A percentile compares a stretch with the other conserved stretches of the same genome.
Evolutionary conservation across 495 filamentous ascomycete species (phyloP).

Genomic region (Ramalina intermedia): DNA sequence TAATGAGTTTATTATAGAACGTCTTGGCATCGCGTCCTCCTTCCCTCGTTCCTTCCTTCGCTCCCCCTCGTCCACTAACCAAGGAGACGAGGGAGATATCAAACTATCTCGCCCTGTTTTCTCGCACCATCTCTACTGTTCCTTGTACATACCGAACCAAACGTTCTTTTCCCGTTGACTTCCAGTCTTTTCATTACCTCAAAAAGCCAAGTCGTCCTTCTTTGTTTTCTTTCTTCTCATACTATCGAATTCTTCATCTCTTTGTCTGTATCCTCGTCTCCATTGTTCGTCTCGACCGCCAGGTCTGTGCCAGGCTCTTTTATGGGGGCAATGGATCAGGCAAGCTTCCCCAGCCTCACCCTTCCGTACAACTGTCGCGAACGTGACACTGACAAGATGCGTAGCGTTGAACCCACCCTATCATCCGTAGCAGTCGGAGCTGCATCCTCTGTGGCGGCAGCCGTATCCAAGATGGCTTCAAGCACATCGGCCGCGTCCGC

Average conservation of each 20-base stretch:
- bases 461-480: slow-evolving; percentile 27
- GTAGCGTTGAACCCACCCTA: background rate
- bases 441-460: slow-evolving; percentile 48
- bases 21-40: background rate
- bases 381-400: background rate
- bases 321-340: no score
- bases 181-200: no score
- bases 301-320: no score
- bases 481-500: slow-evolving; percentile 11
- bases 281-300: background rate
- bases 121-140: no score
- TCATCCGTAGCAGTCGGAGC: background rate
- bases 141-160: no score
- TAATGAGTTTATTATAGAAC: background rate
- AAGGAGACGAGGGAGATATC: no score
- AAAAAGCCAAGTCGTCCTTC: background rate
- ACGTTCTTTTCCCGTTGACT: no score
- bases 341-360: no score
- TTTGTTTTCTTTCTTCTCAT: no score
- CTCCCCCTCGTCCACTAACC: no score
- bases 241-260: background rate
- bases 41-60: background rate
- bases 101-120: no score
- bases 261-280: background rate
- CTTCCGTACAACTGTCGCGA: background rate